Evolutionary conservation across 2,329 filamentous ascomycete species (phyloP), one percentile per base, ranked within the genome.

Genomic region (Fusarium vanettenii): DNA sequence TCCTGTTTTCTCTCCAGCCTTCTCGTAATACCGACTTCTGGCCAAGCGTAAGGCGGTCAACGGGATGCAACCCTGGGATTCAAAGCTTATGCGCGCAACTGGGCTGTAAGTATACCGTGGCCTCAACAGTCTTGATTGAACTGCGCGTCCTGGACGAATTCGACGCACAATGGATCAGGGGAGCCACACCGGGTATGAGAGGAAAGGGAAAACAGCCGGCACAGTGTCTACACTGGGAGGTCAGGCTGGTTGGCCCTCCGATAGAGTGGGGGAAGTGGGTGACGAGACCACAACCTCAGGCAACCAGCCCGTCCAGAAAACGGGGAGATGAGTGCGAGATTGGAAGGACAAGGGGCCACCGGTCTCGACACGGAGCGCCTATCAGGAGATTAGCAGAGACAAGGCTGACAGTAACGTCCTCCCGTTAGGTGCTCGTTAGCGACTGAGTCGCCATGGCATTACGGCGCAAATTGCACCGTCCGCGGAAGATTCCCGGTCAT

Each of bases 261-360:
- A 50, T n/a, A 35, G 39, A 61, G 31, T 59, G 55, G 55, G 25
- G 57, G 31, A 52, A 33, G 43, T 31, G 29, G 33, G 41, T 39
- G 18, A 39, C 22, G 13, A 35, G 11, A 35, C 45, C 18, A 33
- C n/a, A 59, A 48, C 52, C 20, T 57, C 29, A 59, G 52, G 57
- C 64, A 35, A 20, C 57, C 45, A 62, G 27, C 27, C 48, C 56
- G 27, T 61, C 48, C 41, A 60, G 59, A 67, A 27, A 52, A 41
- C 41, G 64, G 64, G 71, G 50, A 73, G 64, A 67, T 61, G 45
- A 67, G 41, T 59, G 11, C n/a, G 60, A 71, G 31, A 74, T 64
- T 73, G 64, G 16, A 14, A 61, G 35, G 60, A 61, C 50, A 71
- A 22, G 60, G 71, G 71, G 14, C 20, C 33, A 43, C 27, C 11